phyloP scores from a whole-genome alignment of 2,329 filamentous ascomycete genomes.

The Penicillium sp. region DNA sequence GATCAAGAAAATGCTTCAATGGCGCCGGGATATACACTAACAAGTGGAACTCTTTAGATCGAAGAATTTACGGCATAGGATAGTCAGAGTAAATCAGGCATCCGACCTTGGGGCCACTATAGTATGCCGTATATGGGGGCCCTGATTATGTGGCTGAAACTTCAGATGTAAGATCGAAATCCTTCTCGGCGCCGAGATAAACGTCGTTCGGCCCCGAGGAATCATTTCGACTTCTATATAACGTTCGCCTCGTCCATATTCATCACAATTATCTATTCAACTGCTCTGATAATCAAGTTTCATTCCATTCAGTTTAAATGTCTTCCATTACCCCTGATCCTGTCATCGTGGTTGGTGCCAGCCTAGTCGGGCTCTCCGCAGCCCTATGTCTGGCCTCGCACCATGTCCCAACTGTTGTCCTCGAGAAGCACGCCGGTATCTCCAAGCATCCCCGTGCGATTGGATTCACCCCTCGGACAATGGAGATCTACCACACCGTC shows the following conservation, averaged over 20 bases:
- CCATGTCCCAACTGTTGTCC: conserved; percentile 33
- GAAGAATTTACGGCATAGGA: too few species aligned
- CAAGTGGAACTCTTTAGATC: too few species aligned
- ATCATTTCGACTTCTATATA: neutral
- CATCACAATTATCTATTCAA: neutral
- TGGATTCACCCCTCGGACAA: conserved; percentile 39
- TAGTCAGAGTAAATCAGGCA: too few species aligned
- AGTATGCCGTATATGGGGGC: too few species aligned
- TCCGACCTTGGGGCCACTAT: too few species aligned
- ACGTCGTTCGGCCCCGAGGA: neutral
- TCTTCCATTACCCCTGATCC: conserved; percentile 1
- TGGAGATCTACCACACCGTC: conserved; percentile 38
- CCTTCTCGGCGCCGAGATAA: neutral
- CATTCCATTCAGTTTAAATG: neutral
- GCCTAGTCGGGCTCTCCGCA: conserved; percentile 42
- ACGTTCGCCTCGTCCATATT: neutral
- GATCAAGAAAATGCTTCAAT: too few species aligned
- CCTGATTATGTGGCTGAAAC: neutral
- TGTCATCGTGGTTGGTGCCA: conserved; percentile 43
- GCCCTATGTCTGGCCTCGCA: conserved; percentile 38
- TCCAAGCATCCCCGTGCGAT: conserved; percentile 42
- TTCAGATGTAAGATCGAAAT: neutral
- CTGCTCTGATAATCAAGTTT: neutral
- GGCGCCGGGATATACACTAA: too few species aligned
- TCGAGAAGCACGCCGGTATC: conserved; percentile 38